These are phyloP conservation scores for Trypanosoma avium DNA, from an alignment of 208 protist species.

Conservation along the genomic window DNA sequence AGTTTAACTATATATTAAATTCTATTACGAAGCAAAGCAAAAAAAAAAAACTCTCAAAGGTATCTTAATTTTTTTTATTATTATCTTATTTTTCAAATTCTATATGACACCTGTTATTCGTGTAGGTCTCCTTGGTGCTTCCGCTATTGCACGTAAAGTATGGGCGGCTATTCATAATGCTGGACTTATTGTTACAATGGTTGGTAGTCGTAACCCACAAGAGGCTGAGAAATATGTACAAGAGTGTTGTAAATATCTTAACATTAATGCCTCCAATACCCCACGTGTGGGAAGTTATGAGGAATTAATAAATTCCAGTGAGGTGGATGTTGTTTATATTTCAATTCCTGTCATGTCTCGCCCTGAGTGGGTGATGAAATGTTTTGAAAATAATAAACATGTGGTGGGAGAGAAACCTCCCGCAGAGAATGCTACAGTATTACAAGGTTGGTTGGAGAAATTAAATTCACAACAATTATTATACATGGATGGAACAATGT, in stretches of 20 bases:
- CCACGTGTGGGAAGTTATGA: constrained; percentile 29
- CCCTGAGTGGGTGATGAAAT: constrained; percentile 43
- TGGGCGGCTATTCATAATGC: constrained; percentile 38
- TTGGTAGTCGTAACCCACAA: constrained; percentile 30
- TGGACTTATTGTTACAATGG: constrained; percentile 36
- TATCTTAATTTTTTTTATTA: no score
- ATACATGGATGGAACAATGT: constrained; percentile 68
- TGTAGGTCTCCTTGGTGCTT: constrained; percentile 45
- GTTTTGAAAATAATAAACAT: constrained; percentile 53
- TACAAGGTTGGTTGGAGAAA: constrained; percentile 51
- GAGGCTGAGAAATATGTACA: constrained; percentile 23
- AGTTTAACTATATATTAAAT: neutral
- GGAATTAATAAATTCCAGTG: constrained; percentile 18
- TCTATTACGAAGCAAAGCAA: neutral
- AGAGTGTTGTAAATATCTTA: constrained; percentile 21
- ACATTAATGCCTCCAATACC: constrained; percentile 25
- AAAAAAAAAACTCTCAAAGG: no score
- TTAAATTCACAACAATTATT: constrained; percentile 36
- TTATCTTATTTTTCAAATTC: neutral
- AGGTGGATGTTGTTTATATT: constrained; percentile 39
- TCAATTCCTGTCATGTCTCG: constrained; percentile 39
- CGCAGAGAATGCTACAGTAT: constrained; percentile 26
- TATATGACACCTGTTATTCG: constrained; percentile 12
- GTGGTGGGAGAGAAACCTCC: constrained; percentile 60
- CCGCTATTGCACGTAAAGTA: constrained; percentile 38